phyloP scores from a whole-genome alignment of 2,329 filamentous ascomycete genomes.

The Neophaeococcomyces aloes region DNA sequence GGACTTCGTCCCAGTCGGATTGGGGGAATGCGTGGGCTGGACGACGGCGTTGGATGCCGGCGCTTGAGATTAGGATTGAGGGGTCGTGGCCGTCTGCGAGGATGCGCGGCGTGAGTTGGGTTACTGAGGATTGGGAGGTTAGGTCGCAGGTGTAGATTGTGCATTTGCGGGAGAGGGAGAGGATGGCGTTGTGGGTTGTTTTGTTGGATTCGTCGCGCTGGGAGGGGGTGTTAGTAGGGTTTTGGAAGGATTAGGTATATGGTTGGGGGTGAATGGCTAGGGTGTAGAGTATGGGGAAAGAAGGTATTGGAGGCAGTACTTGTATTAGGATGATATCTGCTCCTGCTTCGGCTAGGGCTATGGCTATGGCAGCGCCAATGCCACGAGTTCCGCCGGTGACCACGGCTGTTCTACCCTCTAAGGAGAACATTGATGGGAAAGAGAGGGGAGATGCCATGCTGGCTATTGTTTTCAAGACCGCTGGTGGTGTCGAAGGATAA shows the following conservation, averaged over 20 bases:
- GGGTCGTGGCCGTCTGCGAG: conserved; percentile 44
- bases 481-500: background rate
- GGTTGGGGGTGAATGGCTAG: no score
- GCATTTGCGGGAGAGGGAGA: conserved; percentile 30
- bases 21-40: conserved; percentile 65
- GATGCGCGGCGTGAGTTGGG: conserved; percentile 31
- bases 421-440: conserved; percentile 19
- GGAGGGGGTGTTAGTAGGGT: no score
- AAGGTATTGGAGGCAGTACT: no score
- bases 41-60: conserved; percentile 73
- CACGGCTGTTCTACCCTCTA: conserved; percentile 33
- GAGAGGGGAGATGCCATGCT: background rate
- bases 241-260: no score
- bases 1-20: conserved; percentile 65
- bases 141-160: conserved; percentile 36
- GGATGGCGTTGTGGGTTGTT: conserved; percentile 30
- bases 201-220: conserved; percentile 43
- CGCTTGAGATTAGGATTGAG: conserved; percentile 74
- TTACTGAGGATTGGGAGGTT: conserved; percentile 32
- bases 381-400: conserved; percentile 39
- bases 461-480: background rate
- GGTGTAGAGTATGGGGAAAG: no score
- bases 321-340: conserved; percentile 32
- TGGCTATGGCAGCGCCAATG: conserved; percentile 38
- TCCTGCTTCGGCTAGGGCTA: conserved; percentile 38